Evolutionary conservation across 768 basidiomycete genomes (phyloP).

Genomic region (Tylopilus intermedius): DNA sequence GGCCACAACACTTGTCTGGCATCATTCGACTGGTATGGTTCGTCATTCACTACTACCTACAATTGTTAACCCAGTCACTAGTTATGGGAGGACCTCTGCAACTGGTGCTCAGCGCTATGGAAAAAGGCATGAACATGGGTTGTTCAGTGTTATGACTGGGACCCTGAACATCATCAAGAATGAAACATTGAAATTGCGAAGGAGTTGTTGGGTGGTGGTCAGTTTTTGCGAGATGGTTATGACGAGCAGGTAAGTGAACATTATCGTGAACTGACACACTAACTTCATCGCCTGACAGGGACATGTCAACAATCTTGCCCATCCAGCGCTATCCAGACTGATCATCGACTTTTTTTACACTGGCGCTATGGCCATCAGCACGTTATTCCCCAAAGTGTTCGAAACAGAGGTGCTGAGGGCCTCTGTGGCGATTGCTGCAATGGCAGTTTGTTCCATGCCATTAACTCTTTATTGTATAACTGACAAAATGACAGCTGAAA

Average conservation of each 20-base stretch:
- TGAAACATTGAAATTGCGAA: background rate
- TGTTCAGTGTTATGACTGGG: background rate
- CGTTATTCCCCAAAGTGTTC: background rate
- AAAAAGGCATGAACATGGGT: too few species aligned
- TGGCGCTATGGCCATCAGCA: background rate
- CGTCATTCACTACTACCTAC: too few species aligned
- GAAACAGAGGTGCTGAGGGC: background rate
- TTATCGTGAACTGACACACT: background rate
- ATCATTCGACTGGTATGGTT: too few species aligned
- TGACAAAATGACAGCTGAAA: background rate
- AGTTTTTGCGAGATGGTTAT: background rate
- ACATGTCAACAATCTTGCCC: background rate
- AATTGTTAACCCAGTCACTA: too few species aligned
- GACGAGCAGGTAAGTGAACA: background rate
- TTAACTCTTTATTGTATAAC: background rate
- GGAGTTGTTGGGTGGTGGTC: background rate
- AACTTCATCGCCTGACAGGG: background rate
- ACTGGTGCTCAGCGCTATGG: too few species aligned
- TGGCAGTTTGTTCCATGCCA: too few species aligned
- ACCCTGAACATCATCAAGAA: background rate
- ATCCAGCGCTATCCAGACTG: background rate
- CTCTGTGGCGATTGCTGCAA: too few species aligned
- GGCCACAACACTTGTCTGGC: too few species aligned
- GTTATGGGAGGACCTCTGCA: too few species aligned
- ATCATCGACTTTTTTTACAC: too few species aligned